These are phyloP conservation scores for Cenococcum geophilum DNA, from an alignment of 495 filamentous ascomycete genomes.

Conservation along the genomic window DNA sequence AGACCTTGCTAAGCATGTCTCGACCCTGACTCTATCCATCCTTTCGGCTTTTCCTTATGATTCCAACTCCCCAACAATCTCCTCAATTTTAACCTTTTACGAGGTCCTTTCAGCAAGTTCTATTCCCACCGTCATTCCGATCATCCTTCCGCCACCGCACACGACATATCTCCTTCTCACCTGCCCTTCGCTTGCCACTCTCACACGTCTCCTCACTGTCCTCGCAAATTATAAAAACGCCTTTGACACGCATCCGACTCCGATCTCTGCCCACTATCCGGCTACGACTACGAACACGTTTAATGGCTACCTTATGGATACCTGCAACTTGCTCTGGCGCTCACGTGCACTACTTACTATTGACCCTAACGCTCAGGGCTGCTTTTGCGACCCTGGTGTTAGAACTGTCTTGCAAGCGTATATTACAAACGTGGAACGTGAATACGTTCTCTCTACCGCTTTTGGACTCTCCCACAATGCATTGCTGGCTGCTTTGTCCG, in stretches of 20 bases:
- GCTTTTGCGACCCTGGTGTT: conserved; percentile 52
- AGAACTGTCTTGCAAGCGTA: conserved; percentile 47
- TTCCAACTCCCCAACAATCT: conserved; percentile 36
- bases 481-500: conserved; percentile 58
- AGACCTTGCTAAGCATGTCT: conserved; percentile 52
- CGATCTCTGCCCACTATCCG: conserved; percentile 39
- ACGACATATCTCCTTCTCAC: conserved; percentile 68
- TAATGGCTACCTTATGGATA: conserved; percentile 85
- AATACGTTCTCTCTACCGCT: conserved; percentile 45
- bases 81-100: conserved; percentile 65
- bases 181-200: conserved; percentile 50
- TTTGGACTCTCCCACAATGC: conserved; percentile 69
- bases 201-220: conserved; percentile 68
- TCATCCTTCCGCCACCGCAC: conserved; percentile 60
- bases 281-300: conserved; percentile 59
- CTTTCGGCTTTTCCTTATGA: conserved; percentile 44
- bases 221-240: conserved; percentile 63
- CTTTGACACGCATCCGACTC: conserved; percentile 60
- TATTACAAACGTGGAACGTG: conserved; percentile 41
- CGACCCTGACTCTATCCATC: conserved; percentile 56
- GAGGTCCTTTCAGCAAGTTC: conserved; percentile 53
- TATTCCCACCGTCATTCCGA: conserved; percentile 46
- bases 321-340: conserved; percentile 81
- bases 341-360: conserved; percentile 62
- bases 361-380: conserved; percentile 67